A percentile compares a stretch with the other conserved stretches of the same genome.
phyloP scores from a whole-genome alignment of 768 basidiomycete species.

The Phylloporus arenicola region DNA sequence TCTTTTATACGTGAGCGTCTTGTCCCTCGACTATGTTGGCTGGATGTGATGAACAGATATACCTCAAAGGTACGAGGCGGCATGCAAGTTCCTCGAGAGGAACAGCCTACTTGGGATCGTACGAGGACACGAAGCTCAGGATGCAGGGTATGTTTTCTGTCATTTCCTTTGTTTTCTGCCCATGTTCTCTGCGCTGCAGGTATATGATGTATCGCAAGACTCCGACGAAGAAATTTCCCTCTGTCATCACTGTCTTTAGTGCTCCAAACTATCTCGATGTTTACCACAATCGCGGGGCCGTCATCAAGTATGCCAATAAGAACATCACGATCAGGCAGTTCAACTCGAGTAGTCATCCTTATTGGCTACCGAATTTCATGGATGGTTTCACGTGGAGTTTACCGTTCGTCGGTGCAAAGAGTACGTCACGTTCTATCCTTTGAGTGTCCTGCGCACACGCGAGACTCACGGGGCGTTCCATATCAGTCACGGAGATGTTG shows the following conservation, averaged over 20 bases:
- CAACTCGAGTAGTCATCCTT: constrained; percentile 74
- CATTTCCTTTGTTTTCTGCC: not conserved
- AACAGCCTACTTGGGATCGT: constrained; percentile 90
- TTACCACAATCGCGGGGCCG: constrained; percentile 94
- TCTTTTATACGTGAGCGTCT: constrained; percentile 76
- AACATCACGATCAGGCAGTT: constrained; percentile 95
- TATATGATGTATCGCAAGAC: constrained; percentile 96
- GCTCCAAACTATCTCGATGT: constrained; percentile 98
- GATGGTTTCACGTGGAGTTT: constrained; percentile 98
- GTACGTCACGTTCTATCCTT: constrained; percentile 42
- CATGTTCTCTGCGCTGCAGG: constrained; percentile 31
- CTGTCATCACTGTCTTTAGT: constrained; percentile 96
- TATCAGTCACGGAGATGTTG: constrained; percentile 91
- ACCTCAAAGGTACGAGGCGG: constrained; percentile 70
- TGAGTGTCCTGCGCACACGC: not conserved
- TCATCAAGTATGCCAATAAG: constrained; percentile 96
- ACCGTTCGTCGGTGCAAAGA: constrained; percentile 97
- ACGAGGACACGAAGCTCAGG: constrained; percentile 96
- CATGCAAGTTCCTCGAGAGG: constrained; percentile 88
- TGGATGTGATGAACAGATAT: not conserved
- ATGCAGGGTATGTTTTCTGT: constrained; percentile 66
- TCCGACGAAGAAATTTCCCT: constrained; percentile 90
- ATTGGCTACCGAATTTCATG: constrained; percentile 98
- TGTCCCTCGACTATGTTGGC: not conserved
- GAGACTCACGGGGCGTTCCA: not conserved